Evolutionary conservation across 768 basidiomycete species (phyloP).

Genomic region (Amanita inopinata): DNA sequence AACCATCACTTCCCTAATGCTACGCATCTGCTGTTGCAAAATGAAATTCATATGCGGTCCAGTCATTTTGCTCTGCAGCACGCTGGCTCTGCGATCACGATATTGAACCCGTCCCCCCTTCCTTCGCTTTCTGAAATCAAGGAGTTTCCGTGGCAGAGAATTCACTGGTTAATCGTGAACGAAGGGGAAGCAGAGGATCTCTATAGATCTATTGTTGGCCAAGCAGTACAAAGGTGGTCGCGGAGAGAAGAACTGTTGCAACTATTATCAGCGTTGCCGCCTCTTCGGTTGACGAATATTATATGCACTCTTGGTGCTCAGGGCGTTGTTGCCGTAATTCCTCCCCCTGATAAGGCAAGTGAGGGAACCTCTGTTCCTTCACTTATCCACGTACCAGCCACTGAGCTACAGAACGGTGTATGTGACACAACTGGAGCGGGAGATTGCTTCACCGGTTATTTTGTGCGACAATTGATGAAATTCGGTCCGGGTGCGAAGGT

Average conservation of each 20-base stretch:
- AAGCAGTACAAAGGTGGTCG: constrained; percentile 2
- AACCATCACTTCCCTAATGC: constrained; percentile 5
- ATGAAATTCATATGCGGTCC: constrained; percentile 40
- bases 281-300: constrained; percentile 31
- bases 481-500: constrained; percentile 17
- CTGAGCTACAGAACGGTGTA: constrained; percentile 27
- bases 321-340: constrained; percentile 39
- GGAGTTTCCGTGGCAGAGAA: constrained; percentile 37
- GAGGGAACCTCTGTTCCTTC: constrained; percentile 15
- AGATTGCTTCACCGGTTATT: constrained; percentile 55
- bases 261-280: constrained; percentile 15
- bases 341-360: constrained; percentile 16
- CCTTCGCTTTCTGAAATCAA: constrained; percentile 28
- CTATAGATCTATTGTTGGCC: constrained; percentile 17
- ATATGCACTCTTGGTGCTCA: constrained; percentile 47
- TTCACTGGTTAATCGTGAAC: constrained; percentile 51
- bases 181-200: constrained; percentile 36
- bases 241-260: constrained; percentile 13
- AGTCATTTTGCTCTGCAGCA: constrained; percentile 27
- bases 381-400: constrained; percentile 36
- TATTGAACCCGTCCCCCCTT: constrained; percentile 55
- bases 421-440: constrained; percentile 57
- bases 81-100: constrained; percentile 19
- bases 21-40: constrained; percentile 48
- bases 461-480: constrained; percentile 46